phyloP scores from a whole-genome alignment of 2,329 filamentous ascomycete genomes.

The Calonectria multiphialidica region DNA sequence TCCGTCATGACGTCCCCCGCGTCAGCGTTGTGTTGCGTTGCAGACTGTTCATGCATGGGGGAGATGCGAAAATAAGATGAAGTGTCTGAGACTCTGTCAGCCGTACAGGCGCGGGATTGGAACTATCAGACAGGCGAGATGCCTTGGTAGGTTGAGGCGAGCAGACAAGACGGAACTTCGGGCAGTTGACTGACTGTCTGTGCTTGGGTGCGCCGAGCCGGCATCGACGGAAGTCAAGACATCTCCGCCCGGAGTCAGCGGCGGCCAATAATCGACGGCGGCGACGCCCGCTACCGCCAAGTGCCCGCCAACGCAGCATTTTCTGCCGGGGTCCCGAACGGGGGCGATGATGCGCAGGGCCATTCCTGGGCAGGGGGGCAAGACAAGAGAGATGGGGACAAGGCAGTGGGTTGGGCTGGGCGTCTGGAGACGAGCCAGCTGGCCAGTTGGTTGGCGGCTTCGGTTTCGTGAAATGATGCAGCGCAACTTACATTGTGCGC shows the following conservation, averaged over 20 bases:
- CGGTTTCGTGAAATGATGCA: background rate
- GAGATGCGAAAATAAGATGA: slow-evolving; percentile 1
- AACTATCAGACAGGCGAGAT: background rate
- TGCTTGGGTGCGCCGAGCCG: slow-evolving; percentile 1
- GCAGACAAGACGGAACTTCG: slow-evolving; percentile 3
- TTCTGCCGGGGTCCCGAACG: background rate
- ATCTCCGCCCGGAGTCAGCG: background rate
- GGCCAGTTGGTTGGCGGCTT: background rate
- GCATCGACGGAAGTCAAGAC: background rate
- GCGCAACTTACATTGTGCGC: background rate
- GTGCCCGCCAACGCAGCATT: slow-evolving; percentile 5
- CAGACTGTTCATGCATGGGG: background rate
- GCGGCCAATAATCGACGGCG: background rate
- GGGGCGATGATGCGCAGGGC: background rate
- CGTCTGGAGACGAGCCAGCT: background rate
- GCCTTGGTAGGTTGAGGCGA: background rate
- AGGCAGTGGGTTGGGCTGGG: background rate
- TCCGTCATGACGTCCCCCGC: background rate
- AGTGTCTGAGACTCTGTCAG: background rate
- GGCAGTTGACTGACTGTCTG: background rate
- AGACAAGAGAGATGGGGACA: background rate
- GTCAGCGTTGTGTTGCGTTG: background rate
- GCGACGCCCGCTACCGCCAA: slow-evolving; percentile 4
- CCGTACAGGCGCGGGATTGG: background rate
- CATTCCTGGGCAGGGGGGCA: background rate